Evolutionary conservation across 768 basidiomycete genomes (phyloP), one percentile per base, ranked within the genome.

Genomic region (Neoboletus subvelutipes): DNA sequence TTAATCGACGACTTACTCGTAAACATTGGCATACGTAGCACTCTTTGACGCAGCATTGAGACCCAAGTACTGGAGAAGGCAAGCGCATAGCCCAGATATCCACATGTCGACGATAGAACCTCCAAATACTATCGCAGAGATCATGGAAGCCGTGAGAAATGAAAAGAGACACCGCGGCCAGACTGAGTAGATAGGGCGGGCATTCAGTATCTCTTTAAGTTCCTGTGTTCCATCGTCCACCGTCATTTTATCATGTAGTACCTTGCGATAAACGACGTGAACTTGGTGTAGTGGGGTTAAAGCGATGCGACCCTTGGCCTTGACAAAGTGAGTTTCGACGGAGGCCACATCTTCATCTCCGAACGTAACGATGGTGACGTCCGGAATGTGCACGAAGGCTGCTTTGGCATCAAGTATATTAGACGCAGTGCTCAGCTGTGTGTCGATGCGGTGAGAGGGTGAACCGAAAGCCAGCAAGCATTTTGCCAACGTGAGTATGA

Each of bases 401-500:
- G 90, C 88, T 62, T 87, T 81, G 59, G 92, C 80, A 33, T 88
- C 84, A 17, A 97, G 81, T 55, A 92, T 87, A 12, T 80, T 75
- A 7, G 93, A 87, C 3, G 92, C 92, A 5, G 90, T 83, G 56
- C 80, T 79, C 40, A 98, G 82, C 69, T 95, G 94, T 1, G 91
- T 86, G 74, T 96, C 93, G 60, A 95, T 88, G 20, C 95, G 82
- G 71, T 97, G 95, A 22, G 92, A 93, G 2, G 94, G 94, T n/a
- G 94, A 90, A 20, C 94, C 94, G 69, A 91, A 95, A n/a, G 86
- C 80, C 69, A 98, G 83, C 56, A 98, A 80, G 12, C 91, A 90
- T 68, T 92, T 89, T 3, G 92, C 91, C 26, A 97, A 81, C 67
- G 87, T 87, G 64, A 95, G 76, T 49, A 97, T 79, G 75, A 97